These are phyloP conservation scores for Emydomyces testavorans DNA, from an alignment of 2,329 filamentous ascomycete genomes.

Conservation along the genomic window DNA sequence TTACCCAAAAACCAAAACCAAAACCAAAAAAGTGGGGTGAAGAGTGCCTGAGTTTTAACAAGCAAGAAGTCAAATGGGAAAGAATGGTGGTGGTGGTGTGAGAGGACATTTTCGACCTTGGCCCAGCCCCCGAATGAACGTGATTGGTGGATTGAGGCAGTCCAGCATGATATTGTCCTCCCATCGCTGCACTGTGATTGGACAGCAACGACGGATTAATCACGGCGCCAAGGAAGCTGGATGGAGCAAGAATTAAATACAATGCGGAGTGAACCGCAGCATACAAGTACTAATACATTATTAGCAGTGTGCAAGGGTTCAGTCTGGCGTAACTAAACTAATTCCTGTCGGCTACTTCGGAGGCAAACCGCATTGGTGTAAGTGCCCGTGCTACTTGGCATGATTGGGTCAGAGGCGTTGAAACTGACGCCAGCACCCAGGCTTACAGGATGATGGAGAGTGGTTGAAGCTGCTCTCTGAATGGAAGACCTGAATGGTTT, in stretches of 20 bases:
- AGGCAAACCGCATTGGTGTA: not conserved
- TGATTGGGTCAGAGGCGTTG: constrained; percentile 1
- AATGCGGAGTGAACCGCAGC: constrained; percentile 10
- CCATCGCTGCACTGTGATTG: not conserved
- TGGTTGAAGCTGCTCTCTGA: not conserved
- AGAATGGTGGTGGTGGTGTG: not conserved
- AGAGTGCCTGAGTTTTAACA: not conserved
- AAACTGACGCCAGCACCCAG: constrained; percentile 6
- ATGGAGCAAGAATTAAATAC: not conserved
- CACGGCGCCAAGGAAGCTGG: not conserved
- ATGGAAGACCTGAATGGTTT: not conserved
- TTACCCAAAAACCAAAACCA: constrained; percentile 2
- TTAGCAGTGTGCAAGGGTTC: constrained; percentile 7
- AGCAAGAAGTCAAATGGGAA: constrained; percentile 3
- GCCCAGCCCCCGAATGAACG: not conserved
- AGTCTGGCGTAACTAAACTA: constrained; percentile 1
- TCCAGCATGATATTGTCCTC: too few species aligned
- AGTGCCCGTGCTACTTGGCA: not conserved
- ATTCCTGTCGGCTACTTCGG: not conserved
- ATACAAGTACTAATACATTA: too few species aligned
- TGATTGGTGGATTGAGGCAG: constrained; percentile 1
- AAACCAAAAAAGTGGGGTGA: constrained; percentile 2
- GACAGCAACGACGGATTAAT: too few species aligned
- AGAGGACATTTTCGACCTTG: not conserved
- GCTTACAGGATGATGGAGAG: not conserved